Percentiles rank a stretch among this genome's conserved stretches.
phyloP scores from a whole-genome alignment of 2,329 filamentous ascomycete genomes.

The Alternaria sp. region DNA sequence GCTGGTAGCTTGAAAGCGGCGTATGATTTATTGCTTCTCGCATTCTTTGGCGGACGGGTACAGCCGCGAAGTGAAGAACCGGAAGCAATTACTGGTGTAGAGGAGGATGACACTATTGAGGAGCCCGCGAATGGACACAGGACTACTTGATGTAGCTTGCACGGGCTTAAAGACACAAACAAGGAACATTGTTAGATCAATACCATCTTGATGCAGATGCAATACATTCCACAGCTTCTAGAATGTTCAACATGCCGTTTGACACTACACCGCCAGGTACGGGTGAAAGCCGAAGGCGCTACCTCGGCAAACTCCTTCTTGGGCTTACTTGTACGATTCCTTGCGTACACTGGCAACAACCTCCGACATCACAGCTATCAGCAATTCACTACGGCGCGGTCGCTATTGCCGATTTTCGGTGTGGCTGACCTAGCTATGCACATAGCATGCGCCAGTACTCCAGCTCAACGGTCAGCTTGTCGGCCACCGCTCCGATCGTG shows the following conservation, averaged over 20 bases:
- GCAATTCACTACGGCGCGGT: constrained; percentile 1
- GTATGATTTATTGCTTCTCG: constrained; percentile 47
- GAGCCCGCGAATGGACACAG: background rate
- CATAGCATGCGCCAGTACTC: background rate
- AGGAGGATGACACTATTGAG: background rate
- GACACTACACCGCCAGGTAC: background rate
- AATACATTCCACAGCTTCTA: background rate
- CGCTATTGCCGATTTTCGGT: background rate
- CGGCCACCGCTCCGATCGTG: constrained; percentile 7
- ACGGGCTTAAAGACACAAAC: background rate
- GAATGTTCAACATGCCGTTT: background rate
- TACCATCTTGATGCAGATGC: background rate
- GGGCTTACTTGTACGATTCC: background rate
- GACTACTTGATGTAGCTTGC: background rate
- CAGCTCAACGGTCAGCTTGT: background rate
- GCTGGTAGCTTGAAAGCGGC: constrained; percentile 45
- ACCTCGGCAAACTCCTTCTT: constrained; percentile 1
- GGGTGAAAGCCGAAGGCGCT: constrained; percentile 1
- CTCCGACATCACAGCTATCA: background rate
- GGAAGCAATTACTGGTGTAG: background rate
- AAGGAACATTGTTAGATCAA: background rate
- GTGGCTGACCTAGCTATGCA: background rate
- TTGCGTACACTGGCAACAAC: background rate
- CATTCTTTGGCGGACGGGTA: constrained; percentile 41
- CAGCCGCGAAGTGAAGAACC: constrained; percentile 15